Conservation (phyloP, 345 rosid genomes). For the Heritiera fomes region DNA sequence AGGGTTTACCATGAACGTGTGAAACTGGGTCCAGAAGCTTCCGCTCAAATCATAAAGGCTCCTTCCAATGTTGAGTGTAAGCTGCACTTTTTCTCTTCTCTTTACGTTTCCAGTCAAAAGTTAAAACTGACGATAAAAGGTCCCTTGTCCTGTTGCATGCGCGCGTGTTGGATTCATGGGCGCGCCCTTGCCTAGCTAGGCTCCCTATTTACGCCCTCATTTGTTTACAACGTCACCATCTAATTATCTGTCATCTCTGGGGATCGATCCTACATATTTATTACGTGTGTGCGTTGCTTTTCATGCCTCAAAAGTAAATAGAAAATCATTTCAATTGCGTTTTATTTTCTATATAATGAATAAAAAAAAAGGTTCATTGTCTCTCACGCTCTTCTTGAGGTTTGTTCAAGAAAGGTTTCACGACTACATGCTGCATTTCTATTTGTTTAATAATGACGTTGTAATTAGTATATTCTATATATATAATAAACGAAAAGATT, state of each 20-base stretch:
- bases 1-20: not conserved
- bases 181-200: not conserved
- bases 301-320: slow-evolving; percentile 14
- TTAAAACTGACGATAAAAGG: not conserved
- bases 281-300: not conserved
- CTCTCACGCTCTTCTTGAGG: not conserved
- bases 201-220: not conserved
- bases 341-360: not conserved
- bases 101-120: not conserved
- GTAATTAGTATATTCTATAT: not conserved
- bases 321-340: not conserved
- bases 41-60: not conserved
- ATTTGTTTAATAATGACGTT: not conserved
- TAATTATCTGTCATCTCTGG: no score
- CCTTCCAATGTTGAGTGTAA: not conserved
- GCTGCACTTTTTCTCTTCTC: not conserved
- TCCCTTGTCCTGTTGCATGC: not conserved
- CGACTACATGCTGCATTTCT: not conserved
- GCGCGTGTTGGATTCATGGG: not conserved
- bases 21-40: not conserved
- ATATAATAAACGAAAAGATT: not conserved
- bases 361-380: not conserved
- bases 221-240: no score
- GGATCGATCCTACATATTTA: not conserved
- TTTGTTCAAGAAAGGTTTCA: slow-evolving; percentile 1